Evolutionary conservation across 176 grass and related monocot species (phyloP).

Genomic region (Bothriochloa decipiens): DNA sequence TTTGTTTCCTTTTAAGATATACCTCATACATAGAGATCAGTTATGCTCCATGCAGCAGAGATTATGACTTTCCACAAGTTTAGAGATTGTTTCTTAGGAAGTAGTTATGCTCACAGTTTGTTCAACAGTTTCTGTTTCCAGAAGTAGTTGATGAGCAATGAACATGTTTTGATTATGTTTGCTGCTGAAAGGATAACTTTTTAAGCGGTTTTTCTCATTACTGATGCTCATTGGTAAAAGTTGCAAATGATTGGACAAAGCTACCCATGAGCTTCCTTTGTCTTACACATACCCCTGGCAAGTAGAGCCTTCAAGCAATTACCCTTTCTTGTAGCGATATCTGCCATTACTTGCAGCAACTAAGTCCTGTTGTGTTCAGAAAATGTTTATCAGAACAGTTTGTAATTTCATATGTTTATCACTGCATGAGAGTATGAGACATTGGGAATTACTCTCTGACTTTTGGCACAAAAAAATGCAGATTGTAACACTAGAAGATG

Average conservation of each 20-base stretch:
- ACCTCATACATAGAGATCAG: background rate
- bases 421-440: constrained; percentile 4
- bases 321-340: background rate
- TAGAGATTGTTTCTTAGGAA: background rate
- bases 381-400: background rate
- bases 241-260: background rate
- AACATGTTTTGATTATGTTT: constrained; percentile 6
- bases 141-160: constrained; percentile 7
- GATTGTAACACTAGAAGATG: constrained; percentile 99
- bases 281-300: background rate
- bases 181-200: background rate
- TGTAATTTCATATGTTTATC: constrained; percentile 7
- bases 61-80: background rate
- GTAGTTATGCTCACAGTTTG: background rate
- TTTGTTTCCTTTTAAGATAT: background rate
- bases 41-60: background rate
- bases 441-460: constrained; percentile 18
- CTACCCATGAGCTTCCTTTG: background rate
- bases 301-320: background rate
- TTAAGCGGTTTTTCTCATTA: constrained; percentile 3
- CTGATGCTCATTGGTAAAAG: background rate
- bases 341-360: background rate
- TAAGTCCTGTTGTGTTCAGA: background rate
- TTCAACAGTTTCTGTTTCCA: background rate
- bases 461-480: constrained; percentile 34